Percentiles rank a stretch among this genome's conserved stretches.
These are phyloP conservation scores for Linum trigynum DNA, from an alignment of 345 rosid genomes.

Conservation along the genomic window DNA sequence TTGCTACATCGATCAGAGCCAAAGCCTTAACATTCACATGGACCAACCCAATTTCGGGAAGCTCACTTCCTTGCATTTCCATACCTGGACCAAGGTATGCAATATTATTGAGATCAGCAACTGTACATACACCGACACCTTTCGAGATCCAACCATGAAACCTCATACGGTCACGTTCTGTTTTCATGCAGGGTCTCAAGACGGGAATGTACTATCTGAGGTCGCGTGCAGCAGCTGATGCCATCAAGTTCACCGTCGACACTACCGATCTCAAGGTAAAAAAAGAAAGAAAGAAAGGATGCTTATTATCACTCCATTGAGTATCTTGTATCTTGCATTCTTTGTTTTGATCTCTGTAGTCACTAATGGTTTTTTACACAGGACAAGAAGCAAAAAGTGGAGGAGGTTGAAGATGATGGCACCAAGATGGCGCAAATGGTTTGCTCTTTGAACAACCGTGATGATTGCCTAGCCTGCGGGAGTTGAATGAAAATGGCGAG, in stretches of 20 bases:
- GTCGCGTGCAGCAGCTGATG: slow-evolving; percentile 93
- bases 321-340: too few species aligned
- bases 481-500: slow-evolving; percentile 24
- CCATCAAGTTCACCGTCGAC: slow-evolving; percentile 95
- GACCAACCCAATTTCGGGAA: slow-evolving; percentile 74
- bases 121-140: not conserved
- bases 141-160: not conserved
- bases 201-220: slow-evolving; percentile 90
- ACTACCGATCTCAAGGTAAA: slow-evolving; percentile 49
- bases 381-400: slow-evolving; percentile 31
- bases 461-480: slow-evolving; percentile 84
- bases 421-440: slow-evolving; percentile 78
- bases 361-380: slow-evolving; percentile 9
- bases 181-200: slow-evolving; percentile 59
- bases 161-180: not conserved
- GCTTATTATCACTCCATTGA: too few species aligned
- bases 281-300: slow-evolving; percentile 12
- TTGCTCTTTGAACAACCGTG: slow-evolving; percentile 75
- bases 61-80: slow-evolving; percentile 68
- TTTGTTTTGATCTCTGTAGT: too few species aligned
- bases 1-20: slow-evolving; percentile 88
- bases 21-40: slow-evolving; percentile 89
- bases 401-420: slow-evolving; percentile 26
- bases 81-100: slow-evolving; percentile 77
- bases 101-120: not conserved